Conservation (phyloP, 148 eudicot genomes). For the Beta vulgaris region DNA sequence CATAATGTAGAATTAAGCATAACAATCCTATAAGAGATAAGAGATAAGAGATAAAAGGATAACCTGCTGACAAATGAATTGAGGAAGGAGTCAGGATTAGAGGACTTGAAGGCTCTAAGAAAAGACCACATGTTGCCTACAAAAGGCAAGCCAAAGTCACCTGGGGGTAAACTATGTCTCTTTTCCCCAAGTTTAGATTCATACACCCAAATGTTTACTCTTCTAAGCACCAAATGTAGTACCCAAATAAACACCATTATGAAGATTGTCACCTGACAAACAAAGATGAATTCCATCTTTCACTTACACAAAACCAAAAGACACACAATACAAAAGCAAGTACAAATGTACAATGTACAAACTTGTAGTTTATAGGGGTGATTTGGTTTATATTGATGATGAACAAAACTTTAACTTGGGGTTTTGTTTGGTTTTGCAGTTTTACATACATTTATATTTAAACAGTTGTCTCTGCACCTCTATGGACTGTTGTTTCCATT, state of each 20-base stretch:
- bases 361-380: too few species aligned
- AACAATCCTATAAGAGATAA: not conserved
- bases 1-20: too few species aligned
- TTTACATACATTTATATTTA: not conserved
- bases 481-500: not conserved
- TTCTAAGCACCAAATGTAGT: slow-evolving; percentile 32
- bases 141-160: slow-evolving; percentile 81
- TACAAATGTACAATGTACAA: too few species aligned
- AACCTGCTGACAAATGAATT: slow-evolving; percentile 46
- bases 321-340: too few species aligned
- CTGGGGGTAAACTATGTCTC: slow-evolving; percentile 58
- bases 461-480: too few species aligned
- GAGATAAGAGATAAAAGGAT: slow-evolving; percentile 16
- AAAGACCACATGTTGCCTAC: slow-evolving; percentile 89
- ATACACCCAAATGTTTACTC: slow-evolving; percentile 45
- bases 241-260: slow-evolving; percentile 14
- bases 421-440: not conserved
- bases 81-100: slow-evolving; percentile 72
- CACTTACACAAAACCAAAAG: not conserved
- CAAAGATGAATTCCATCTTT: slow-evolving; percentile 16
- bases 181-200: slow-evolving; percentile 59
- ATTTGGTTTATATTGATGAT: not conserved
- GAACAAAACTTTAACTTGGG: not conserved
- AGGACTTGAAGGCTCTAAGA: slow-evolving; percentile 77
- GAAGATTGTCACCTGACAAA: slow-evolving; percentile 3